Evolutionary conservation across 192 early-diverging fungal species (phyloP).

Genomic region (Backusella westeae): DNA sequence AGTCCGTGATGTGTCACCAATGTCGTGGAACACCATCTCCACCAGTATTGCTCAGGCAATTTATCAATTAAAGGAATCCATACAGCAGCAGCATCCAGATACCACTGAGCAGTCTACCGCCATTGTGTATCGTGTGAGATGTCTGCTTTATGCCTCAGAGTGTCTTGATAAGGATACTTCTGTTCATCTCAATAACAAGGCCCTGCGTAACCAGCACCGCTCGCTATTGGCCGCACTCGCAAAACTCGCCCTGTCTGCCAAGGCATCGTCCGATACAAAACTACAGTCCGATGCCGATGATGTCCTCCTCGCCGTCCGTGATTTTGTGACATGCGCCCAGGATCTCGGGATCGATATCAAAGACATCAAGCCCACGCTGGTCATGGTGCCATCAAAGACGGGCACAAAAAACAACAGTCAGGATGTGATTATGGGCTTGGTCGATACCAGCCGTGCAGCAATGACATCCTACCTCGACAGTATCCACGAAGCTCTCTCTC

Average conservation of each 20-base stretch:
- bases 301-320: conserved; percentile 60
- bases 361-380: conserved; percentile 16
- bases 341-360: conserved; percentile 39
- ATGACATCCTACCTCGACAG: conserved; percentile 17
- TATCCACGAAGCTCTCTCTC: background rate
- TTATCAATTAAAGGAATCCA: conserved; percentile 50
- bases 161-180: conserved; percentile 53
- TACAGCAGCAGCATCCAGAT: background rate
- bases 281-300: conserved; percentile 61
- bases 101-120: conserved; percentile 36
- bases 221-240: conserved; percentile 65
- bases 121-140: conserved; percentile 65
- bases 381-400: background rate
- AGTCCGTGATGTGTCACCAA: background rate
- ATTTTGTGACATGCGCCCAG: conserved; percentile 59
- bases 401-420: background rate
- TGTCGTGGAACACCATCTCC: conserved; percentile 51
- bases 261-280: conserved; percentile 53
- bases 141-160: conserved; percentile 65
- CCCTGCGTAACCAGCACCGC: conserved; percentile 21
- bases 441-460: conserved; percentile 2
- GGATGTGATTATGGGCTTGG: background rate
- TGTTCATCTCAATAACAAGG: conserved; percentile 41
- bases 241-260: conserved; percentile 69
- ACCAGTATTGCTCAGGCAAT: conserved; percentile 47